Conservation (phyloP, 192 early-diverging fungal species). For the Phycomyces blakesleeanus region DNA sequence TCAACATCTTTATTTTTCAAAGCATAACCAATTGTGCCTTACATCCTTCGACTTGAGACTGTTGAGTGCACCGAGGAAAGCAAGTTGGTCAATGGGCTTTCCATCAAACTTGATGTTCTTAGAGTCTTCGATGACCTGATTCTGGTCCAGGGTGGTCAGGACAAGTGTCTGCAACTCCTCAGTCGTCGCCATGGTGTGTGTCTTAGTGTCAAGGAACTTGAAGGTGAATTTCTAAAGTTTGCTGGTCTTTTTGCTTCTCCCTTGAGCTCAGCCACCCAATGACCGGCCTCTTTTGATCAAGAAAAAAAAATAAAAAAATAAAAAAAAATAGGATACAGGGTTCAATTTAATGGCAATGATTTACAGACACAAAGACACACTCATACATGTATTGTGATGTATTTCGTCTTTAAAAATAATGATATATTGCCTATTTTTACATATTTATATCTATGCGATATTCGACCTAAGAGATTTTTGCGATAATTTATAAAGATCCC, state of each 20-base stretch:
- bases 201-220: too few species aligned
- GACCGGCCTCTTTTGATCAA: background rate
- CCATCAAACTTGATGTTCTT: constrained; percentile 57
- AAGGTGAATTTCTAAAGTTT: background rate
- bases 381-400: too few species aligned
- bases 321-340: too few species aligned
- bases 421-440: too few species aligned
- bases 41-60: constrained; percentile 83
- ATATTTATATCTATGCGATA: too few species aligned
- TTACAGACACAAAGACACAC: too few species aligned
- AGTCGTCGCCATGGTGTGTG: constrained; percentile 15
- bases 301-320: too few species aligned
- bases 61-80: constrained; percentile 81
- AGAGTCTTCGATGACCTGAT: constrained; percentile 69
- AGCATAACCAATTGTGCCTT: constrained; percentile 11
- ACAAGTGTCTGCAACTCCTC: constrained; percentile 53
- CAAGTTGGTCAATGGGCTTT: constrained; percentile 58
- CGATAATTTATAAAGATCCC: too few species aligned
- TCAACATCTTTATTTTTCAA: background rate
- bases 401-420: too few species aligned
- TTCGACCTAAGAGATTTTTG: too few species aligned
- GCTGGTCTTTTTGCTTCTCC: background rate
- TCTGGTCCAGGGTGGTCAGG: constrained; percentile 64
- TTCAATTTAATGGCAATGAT: too few species aligned
- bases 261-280: constrained; percentile 4